phyloP scores from a whole-genome alignment of 2,329 filamentous ascomycete genomes.

The Stylonectria norvegica region DNA sequence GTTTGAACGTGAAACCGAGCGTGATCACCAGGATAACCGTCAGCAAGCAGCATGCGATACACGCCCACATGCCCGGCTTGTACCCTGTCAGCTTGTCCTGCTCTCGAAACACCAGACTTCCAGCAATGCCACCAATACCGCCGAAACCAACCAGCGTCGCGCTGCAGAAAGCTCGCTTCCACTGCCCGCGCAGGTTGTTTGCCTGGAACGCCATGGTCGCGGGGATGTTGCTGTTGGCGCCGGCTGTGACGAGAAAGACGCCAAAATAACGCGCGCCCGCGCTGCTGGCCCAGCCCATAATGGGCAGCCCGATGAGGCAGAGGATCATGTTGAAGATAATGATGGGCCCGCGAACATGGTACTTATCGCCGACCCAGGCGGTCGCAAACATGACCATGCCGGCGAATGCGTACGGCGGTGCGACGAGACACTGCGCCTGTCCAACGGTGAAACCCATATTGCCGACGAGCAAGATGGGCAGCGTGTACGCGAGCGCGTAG shows the following conservation, averaged over 20 bases:
- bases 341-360: constrained; percentile 62
- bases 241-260: constrained; percentile 72
- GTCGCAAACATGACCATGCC: constrained; percentile 59
- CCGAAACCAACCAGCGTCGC: constrained; percentile 74
- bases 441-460: constrained; percentile 64
- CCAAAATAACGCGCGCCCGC: constrained; percentile 65
- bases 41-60: constrained; percentile 48
- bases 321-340: constrained; percentile 64
- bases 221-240: constrained; percentile 75
- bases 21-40: constrained; percentile 44
- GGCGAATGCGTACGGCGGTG: constrained; percentile 65
- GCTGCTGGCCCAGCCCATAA: constrained; percentile 64
- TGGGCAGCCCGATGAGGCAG: constrained; percentile 64
- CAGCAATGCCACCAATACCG: constrained; percentile 74
- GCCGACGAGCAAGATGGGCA: constrained; percentile 67
- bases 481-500: constrained; percentile 75
- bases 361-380: constrained; percentile 65
- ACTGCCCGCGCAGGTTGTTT: constrained; percentile 84
- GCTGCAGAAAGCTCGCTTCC: constrained; percentile 79
- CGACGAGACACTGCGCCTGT: constrained; percentile 65
- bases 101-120: constrained; percentile 66
- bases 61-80: constrained; percentile 53
- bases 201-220: constrained; percentile 75
- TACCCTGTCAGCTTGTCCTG: constrained; percentile 52
- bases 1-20: constrained; percentile 39